Evolutionary conservation across 768 basidiomycete species (phyloP).

Genomic region (Pulveroboletus ravenelii): DNA sequence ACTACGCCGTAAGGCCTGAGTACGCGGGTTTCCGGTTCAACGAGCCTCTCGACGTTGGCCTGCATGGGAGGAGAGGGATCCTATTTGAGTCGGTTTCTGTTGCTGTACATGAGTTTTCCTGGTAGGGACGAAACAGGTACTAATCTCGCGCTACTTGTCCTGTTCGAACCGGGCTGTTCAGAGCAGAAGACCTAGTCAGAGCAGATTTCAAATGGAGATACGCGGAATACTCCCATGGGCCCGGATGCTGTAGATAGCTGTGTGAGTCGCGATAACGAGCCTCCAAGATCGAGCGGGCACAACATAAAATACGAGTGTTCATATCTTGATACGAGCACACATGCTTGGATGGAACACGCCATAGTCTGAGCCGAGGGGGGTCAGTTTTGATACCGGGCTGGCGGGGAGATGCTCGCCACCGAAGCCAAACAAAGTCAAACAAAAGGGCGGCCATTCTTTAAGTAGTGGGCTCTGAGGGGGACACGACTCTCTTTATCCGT

Average conservation of each 20-base stretch:
- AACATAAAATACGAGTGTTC: not conserved
- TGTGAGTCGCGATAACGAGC: not conserved
- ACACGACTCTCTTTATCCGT: constrained; percentile 13
- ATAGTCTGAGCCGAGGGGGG: not conserved
- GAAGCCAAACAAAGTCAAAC: constrained; percentile 27
- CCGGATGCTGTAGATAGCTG: not conserved
- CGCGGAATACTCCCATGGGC: no score
- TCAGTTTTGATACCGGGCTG: not conserved
- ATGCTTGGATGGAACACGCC: not conserved
- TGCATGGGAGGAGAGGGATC: no score
- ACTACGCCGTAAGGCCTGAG: no score
- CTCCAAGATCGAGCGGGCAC: not conserved
- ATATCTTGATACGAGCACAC: not conserved
- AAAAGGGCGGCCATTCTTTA: constrained; percentile 14
- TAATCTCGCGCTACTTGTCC: no score
- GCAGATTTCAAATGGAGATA: not conserved
- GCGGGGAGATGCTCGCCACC: constrained; percentile 17
- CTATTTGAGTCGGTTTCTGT: no score
- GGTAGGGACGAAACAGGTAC: no score
- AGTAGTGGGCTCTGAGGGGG: constrained; percentile 15
- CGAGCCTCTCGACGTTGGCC: no score
- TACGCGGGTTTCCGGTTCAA: no score
- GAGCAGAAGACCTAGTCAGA: no score
- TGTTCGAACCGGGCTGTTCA: no score
- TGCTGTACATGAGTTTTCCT: no score